Conservation (phyloP, 805 yeast genomes). For the Blastobotrys chiropterorum region DNA sequence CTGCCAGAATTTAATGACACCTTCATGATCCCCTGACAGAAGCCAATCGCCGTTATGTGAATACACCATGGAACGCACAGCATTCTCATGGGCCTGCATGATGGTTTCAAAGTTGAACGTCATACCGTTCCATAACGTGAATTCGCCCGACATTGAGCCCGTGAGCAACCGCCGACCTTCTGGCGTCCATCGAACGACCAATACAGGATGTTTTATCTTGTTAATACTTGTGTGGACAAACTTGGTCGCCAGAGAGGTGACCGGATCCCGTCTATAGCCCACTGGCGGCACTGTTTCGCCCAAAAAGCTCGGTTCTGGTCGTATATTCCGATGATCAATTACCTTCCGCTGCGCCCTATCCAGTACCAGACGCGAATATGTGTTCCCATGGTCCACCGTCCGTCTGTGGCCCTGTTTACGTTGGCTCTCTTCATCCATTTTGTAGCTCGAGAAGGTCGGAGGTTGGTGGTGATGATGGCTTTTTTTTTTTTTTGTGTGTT, state of each 20-base stretch:
- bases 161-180: conserved; percentile 88
- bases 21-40: conserved; percentile 89
- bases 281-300: conserved; percentile 56
- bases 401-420: conserved; percentile 42
- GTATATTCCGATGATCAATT: conserved; percentile 28
- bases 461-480: too few species aligned
- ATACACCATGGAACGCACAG: conserved; percentile 72
- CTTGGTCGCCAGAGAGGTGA: conserved; percentile 61
- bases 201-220: conserved; percentile 86
- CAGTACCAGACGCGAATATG: conserved; percentile 57
- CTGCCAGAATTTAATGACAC: conserved; percentile 92
- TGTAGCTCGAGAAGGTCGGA: too few species aligned
- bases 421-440: conserved; percentile 20
- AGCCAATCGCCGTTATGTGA: conserved; percentile 93
- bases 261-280: conserved; percentile 46
- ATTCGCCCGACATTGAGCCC: conserved; percentile 90
- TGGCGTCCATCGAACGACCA: conserved; percentile 92
- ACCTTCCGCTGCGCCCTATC: conserved; percentile 33
- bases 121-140: conserved; percentile 94
- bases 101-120: conserved; percentile 93
- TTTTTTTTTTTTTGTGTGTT: too few species aligned
- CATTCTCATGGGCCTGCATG: conserved; percentile 97
- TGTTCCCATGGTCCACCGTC: conserved; percentile 73
- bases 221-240: conserved; percentile 88
- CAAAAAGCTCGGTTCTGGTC: conserved; percentile 66